Evolutionary conservation across 257 asterid genomes (phyloP), one percentile per base, ranked within the genome.

Genomic region (Solanum bulbocastanum): DNA sequence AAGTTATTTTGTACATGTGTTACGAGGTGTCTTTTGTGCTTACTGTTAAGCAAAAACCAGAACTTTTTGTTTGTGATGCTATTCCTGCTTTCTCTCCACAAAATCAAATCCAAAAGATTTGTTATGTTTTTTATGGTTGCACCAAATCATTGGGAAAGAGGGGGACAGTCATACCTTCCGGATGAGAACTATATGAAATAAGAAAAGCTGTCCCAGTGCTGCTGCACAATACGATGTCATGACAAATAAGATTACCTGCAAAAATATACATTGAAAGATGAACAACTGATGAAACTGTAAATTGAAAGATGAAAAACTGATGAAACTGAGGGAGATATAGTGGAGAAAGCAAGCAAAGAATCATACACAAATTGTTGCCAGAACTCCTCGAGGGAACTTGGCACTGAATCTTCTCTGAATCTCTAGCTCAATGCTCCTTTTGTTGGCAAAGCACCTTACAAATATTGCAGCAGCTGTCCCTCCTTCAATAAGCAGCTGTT

Each of bases 121-220:
- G 20, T 30, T 49, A 82, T 82, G 12, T 0, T 82, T 79, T 58
- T 46, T 82, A 30, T 5, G 37, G 69, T 32, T 18, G 85, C 85
- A 49, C 23, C 30, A 30, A 46, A 82, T 82, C 85, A 46, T n/a
- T 52, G 75, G 20, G 40, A 60, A 66, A 85, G 66, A 71, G 12
- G 56, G 65, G 75, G 79, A 30, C 25, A 4, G 25, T 87, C n/a
- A 32, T 92, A 96, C 99, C 98, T 96, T 96, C 88, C 93, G 95
- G 88, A 97, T 97, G 88, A 97, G 98, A 89, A 97, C 94, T 12
- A 96, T 88, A 84, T 97, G 99, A 92, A 97, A 97, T 96, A 97
- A 91, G 89, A 95, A 92, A 49, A 97, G 96, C 71, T 97, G 99
- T 87, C 99, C 99, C 82, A 96, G 79, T n/a, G 99, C 99, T 62